Percentiles rank a stretch among this genome's conserved stretches.
These are phyloP conservation scores for Hibiscus tridactylites DNA, from an alignment of 345 rosid species.

Conservation along the genomic window DNA sequence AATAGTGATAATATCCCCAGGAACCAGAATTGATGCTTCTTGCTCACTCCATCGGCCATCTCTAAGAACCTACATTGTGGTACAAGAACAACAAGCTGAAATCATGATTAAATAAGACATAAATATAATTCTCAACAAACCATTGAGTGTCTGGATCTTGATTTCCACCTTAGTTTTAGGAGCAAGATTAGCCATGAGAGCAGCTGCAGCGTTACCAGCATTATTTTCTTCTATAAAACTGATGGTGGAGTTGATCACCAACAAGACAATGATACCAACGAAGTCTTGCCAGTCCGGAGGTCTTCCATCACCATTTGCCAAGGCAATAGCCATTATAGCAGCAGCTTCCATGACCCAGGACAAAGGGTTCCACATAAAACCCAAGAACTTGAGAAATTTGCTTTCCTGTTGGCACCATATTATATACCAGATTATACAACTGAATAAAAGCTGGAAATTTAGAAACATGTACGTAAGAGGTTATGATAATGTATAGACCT, in stretches of 20 bases:
- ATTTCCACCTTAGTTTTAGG: conserved; percentile 69
- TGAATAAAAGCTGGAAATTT: background rate
- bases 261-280: conserved; percentile 57
- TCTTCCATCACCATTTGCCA: conserved; percentile 67
- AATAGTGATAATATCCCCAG: conserved; percentile 77
- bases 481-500: conserved; percentile 27
- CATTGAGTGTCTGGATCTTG: background rate
- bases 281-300: conserved; percentile 98
- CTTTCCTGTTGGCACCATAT: conserved; percentile 43
- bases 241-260: conserved; percentile 83
- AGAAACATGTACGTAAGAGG: background rate
- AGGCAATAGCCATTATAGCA: conserved; percentile 70
- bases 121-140: background rate
- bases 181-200: conserved; percentile 94
- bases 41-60: conserved; percentile 58
- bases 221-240: conserved; percentile 90
- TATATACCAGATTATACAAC: background rate
- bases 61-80: background rate
- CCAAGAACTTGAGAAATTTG: conserved; percentile 74
- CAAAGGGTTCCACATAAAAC: conserved; percentile 98
- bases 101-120: background rate
- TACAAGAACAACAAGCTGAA: background rate
- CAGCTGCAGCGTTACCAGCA: conserved; percentile 92
- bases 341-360: conserved; percentile 99
- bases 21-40: conserved; percentile 80